phyloP scores from a whole-genome alignment of 192 early-diverging fungal genomes.

The Funneliformis geosporum region DNA sequence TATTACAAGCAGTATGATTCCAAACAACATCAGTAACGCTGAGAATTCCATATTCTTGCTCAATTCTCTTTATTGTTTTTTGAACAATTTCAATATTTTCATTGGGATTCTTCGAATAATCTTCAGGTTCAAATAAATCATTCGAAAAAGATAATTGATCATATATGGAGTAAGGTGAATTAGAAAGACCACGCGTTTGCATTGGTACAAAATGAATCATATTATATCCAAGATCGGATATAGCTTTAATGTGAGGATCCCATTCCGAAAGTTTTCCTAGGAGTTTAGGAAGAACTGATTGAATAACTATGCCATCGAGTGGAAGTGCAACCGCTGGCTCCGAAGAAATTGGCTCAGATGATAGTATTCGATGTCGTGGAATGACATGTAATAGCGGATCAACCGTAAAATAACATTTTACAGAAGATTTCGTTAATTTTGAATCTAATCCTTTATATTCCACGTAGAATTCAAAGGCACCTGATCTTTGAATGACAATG shows the following conservation, averaged over 20 bases:
- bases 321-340: constrained; percentile 56
- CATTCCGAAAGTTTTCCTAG: constrained; percentile 82
- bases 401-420: constrained; percentile 75
- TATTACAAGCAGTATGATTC: constrained; percentile 97
- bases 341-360: constrained; percentile 19
- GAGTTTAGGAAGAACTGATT: constrained; percentile 97
- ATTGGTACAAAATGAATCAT: constrained; percentile 98
- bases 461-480: constrained; percentile 88
- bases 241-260: constrained; percentile 69
- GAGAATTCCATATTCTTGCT: constrained; percentile 69
- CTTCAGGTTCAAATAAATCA: constrained; percentile 74
- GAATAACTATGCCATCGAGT: constrained; percentile 85
- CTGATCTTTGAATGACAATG: constrained; percentile 62
- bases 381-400: constrained; percentile 78
- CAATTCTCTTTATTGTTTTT: constrained; percentile 54
- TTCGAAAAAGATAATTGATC: constrained; percentile 91
- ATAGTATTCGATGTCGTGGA: constrained; percentile 28
- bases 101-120: constrained; percentile 50
- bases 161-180: constrained; percentile 97
- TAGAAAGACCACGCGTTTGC: constrained; percentile 85
- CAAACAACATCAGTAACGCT: constrained; percentile 93
- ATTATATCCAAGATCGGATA: constrained; percentile 86
- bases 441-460: constrained; percentile 52
- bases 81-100: constrained; percentile 67
- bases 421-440: constrained; percentile 37